Conservation (phyloP, 257 asterid species). For the Perilla frutescens region DNA sequence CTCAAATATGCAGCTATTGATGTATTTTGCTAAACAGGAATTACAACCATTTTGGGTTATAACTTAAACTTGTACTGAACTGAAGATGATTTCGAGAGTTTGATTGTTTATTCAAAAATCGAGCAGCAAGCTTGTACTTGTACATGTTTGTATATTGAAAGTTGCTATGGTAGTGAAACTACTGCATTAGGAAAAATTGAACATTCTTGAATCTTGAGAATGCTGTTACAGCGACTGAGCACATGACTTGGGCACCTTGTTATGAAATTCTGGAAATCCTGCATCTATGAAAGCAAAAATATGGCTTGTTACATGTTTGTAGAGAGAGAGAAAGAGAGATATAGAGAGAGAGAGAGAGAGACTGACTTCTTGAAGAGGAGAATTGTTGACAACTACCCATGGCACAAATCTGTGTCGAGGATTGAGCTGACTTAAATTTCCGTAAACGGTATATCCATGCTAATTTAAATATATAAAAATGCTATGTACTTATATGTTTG, state of each 20-base stretch:
- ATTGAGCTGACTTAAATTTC: too few species aligned
- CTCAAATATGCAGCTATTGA: slow-evolving; percentile 4
- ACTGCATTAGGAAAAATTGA: too few species aligned
- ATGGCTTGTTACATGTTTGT: background rate
- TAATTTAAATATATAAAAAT: too few species aligned
- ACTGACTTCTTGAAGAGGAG: slow-evolving; percentile 75
- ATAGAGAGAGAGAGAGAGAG: slow-evolving; percentile 21
- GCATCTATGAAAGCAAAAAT: slow-evolving; percentile 30
- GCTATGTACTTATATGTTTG: too few species aligned
- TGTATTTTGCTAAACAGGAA: background rate
- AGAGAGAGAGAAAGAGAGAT: background rate
- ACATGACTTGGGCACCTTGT: slow-evolving; percentile 59
- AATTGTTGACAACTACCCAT: slow-evolving; percentile 57
- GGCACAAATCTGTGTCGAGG: too few species aligned
- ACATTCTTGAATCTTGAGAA: too few species aligned
- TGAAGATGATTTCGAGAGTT: slow-evolving; percentile 4
- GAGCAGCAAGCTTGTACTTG: slow-evolving; percentile 14
- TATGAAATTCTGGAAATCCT: slow-evolving; percentile 75
- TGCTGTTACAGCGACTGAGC: background rate
- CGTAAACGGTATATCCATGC: too few species aligned
- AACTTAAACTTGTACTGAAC: background rate
- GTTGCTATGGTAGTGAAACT: too few species aligned
- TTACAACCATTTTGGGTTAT: background rate
- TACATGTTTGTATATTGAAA: too few species aligned
- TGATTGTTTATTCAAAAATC: background rate